Base-by-base conservation (phyloP, 257 asterid genomes). In the Penstemon barbatus region DNA sequence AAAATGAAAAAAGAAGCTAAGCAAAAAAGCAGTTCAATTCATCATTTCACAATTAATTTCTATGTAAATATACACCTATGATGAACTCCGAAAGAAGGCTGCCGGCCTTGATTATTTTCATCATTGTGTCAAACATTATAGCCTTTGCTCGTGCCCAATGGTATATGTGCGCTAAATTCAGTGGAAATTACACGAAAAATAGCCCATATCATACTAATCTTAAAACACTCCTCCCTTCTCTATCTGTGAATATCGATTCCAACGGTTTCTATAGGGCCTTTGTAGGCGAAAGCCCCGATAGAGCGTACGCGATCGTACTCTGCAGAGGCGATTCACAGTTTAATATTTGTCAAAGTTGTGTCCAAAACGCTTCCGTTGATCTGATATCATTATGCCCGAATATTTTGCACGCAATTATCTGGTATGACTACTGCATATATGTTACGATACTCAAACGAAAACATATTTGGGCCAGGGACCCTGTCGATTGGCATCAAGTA, bases 311-410 rank as follows among this genome's bases (percentile, higher is more conserved):
- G 46, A 11, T 48, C 0, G 71, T 39, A 8, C 66, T 57, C 7
- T 72, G 72, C 71, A 57, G 77, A 43, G 62, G 56, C 5, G 72
- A 72, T 15, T 5, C 18, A 5, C 71, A 55, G 44, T 66, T 46
- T 2, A 33, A 19, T 4, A 5, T 13, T 6, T 72, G 71, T 10
- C 71, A 66, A 0, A 33, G n/a, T 11, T 72, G 76, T 7, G 11
- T 72, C 44, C 52, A 38, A 0, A 65, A 38, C 4, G 55, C 50
- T 2, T 10, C 63, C 7, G 18, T 39, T 13, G 46, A 41, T 3
- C 55, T 65, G 6, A 7, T 65, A n/a, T 2, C 4, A 1, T 0
- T 7, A 18, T 72, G 77, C 40, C 72, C 77, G 2, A 57, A 64
- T 9, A 55, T 48, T 5, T 38, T 5, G 19, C 63, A 49, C 52